phyloP scores from a whole-genome alignment of 2,329 filamentous ascomycete species.

The Colletotrichum lentis region DNA sequence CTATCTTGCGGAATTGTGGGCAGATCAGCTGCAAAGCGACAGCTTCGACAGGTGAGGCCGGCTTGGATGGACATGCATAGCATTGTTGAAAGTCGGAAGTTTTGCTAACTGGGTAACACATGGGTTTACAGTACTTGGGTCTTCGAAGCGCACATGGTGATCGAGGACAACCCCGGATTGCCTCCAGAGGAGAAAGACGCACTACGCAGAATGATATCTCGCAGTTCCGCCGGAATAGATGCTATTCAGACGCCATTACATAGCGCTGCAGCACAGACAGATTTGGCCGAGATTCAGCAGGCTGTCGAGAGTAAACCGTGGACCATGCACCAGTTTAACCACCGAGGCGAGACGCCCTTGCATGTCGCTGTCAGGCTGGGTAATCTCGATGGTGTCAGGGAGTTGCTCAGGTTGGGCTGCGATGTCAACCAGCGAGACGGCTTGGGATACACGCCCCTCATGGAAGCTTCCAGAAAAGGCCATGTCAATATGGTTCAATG shows the following conservation, averaged over 20 bases:
- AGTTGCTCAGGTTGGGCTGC: not conserved
- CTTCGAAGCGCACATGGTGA: not conserved
- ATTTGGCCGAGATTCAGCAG: rapidly evolving
- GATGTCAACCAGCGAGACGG: not conserved
- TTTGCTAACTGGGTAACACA: not conserved
- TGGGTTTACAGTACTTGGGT: not conserved
- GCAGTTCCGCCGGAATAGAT: not conserved
- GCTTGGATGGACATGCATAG: not conserved
- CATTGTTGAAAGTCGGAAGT: not conserved
- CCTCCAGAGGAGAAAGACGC: not conserved
- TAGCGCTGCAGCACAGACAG: not conserved
- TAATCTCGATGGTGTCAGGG: not conserved
- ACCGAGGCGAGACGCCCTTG: slow-evolving; percentile 1
- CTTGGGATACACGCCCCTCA: rapidly evolving
- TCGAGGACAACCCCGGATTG: rapidly evolving
- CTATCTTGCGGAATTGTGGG: not conserved
- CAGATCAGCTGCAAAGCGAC: not conserved
- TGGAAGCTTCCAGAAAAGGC: rapidly evolving
- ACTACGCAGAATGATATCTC: not conserved
- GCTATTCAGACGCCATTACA: not conserved
- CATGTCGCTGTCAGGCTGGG: not conserved
- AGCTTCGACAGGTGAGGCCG: not conserved
- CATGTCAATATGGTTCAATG: not conserved
- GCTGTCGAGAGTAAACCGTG: not conserved
- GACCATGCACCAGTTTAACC: not conserved